Base-by-base conservation (phyloP, 768 basidiomycete genomes). In the Daedaleopsis sinensis region DNA sequence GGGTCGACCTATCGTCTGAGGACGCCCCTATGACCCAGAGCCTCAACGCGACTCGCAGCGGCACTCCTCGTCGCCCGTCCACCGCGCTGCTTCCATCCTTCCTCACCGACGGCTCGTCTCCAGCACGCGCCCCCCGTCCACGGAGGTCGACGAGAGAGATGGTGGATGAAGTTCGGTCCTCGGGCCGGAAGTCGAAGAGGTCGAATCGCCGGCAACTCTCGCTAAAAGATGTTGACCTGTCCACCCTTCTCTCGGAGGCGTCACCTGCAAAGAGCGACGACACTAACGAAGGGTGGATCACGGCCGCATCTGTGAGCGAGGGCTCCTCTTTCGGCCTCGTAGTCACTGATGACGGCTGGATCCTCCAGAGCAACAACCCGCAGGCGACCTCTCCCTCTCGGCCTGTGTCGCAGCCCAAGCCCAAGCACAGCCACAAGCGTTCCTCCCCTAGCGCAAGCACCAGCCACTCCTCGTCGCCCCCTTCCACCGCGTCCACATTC, bases 131-230 rank as follows among this genome's bases (percentile, higher is more conserved):
- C 13, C 18, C 39, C 11, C 39, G 39, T 42, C 18, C 39, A 73
- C 72, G 75, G 12, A 77, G 83, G 21, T 87, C 85, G 21, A 87
- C 86, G 19, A 79, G 86, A 13, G 81, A 83, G 63, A 82, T 87
- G 44, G 82, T 87, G 35, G 85, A 87, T 63, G 77, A 79, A 38
- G 70, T 87, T 43, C 79, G 84, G 55, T 82, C 67, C 44, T 56
- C 58, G 35, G 54, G 48, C 18, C 62, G 62, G 35, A 64, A 64
- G 58, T 24, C 62, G 42, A 64, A 57, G 58, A 64, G 59, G 58
- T 47, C 62, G 18, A 51, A 59, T 15, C 57, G 62, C 12, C 39
- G 46, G 19, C 56, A 62, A 27, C 35, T 55, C 0, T 47, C 49
- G 3, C 15, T 37, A 2, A 52, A 67, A 42, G 58, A 65, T n/a